Evolutionary conservation across 768 basidiomycete species (phyloP).

Genomic region (Coprinellus micaceus): DNA sequence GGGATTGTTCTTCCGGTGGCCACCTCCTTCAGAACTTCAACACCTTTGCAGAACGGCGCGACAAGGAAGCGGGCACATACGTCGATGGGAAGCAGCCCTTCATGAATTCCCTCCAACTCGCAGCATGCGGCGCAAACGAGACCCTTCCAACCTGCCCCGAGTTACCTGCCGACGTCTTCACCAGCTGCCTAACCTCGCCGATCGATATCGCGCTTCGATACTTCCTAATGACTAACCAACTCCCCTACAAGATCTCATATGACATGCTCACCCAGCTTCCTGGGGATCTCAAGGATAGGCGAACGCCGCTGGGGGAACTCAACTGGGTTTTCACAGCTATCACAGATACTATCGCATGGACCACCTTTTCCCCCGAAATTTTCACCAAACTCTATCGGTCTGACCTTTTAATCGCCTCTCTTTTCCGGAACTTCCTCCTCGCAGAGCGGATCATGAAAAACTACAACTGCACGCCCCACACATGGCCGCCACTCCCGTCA

Average conservation of each 20-base stretch:
- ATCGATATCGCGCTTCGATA: constrained; percentile 96
- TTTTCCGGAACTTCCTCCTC: constrained; percentile 95
- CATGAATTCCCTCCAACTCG: constrained; percentile 88
- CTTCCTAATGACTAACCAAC: constrained; percentile 86
- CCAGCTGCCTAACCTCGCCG: constrained; percentile 94
- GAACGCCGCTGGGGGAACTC: constrained; percentile 96
- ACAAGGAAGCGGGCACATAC: constrained; percentile 68
- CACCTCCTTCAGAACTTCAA: constrained; percentile 90
- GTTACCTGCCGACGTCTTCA: constrained; percentile 95
- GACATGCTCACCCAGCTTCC: constrained; percentile 95
- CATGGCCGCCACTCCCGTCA: constrained; percentile 83
- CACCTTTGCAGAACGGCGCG: constrained; percentile 68
- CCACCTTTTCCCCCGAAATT: constrained; percentile 87
- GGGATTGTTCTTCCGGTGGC: constrained; percentile 99
- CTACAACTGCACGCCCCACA: constrained; percentile 95
- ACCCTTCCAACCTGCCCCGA: constrained; percentile 93
- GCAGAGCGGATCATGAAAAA: constrained; percentile 98
- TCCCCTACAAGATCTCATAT: constrained; percentile 73
- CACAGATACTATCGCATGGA: constrained; percentile 99
- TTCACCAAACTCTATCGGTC: constrained; percentile 94
- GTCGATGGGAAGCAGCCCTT: constrained; percentile 64
- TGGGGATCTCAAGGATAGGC: constrained; percentile 92
- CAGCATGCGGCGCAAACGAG: constrained; percentile 89
- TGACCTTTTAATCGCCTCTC: constrained; percentile 90
- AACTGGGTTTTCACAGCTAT: constrained; percentile 99